These are phyloP conservation scores for Polyporus tsugae DNA, from an alignment of 1,284 basidiomycete species.

Conservation along the genomic window DNA sequence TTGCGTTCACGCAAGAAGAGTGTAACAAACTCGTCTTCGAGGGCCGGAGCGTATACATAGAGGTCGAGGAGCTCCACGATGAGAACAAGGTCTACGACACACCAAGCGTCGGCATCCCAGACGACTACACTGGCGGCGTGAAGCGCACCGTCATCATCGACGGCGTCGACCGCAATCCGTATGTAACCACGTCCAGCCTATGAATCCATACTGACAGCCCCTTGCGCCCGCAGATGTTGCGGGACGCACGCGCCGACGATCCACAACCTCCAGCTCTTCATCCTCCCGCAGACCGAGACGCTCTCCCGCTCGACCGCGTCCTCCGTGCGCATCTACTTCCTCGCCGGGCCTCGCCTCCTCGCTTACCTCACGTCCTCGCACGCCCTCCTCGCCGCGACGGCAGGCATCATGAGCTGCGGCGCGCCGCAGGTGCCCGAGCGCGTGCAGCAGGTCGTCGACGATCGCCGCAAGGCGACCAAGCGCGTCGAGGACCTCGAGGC, in stretches of 20 bases:
- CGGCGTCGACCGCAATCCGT: conserved; percentile 83
- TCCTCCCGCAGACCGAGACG: conserved; percentile 70
- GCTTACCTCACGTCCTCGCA: conserved; percentile 66
- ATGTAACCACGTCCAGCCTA: conserved; percentile 36
- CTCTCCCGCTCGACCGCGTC: conserved; percentile 65
- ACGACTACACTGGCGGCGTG: conserved; percentile 81
- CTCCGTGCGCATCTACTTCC: conserved; percentile 81
- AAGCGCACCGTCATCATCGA: conserved; percentile 86
- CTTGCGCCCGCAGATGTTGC: conserved; percentile 69
- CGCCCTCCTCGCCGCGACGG: conserved; percentile 59
- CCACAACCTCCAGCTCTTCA: conserved; percentile 75
- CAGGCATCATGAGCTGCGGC: conserved; percentile 73
- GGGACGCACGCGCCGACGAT: conserved; percentile 85
- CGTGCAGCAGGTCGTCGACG: conserved; percentile 72
- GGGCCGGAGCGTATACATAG: conserved; percentile 68
- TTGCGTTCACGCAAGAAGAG: conserved; percentile 66
- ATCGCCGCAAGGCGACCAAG: conserved; percentile 68
- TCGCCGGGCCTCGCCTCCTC: conserved; percentile 80
- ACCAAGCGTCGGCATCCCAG: conserved; percentile 62
- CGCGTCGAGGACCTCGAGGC: conserved; percentile 69
- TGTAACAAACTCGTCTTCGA: conserved; percentile 75
- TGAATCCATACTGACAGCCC: background rate
- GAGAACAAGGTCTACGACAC: conserved; percentile 37
- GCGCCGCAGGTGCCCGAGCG: conserved; percentile 70
- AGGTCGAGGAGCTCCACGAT: conserved; percentile 66